phyloP scores from a whole-genome alignment of 441 rosid species.

The Melastoma candidum region DNA sequence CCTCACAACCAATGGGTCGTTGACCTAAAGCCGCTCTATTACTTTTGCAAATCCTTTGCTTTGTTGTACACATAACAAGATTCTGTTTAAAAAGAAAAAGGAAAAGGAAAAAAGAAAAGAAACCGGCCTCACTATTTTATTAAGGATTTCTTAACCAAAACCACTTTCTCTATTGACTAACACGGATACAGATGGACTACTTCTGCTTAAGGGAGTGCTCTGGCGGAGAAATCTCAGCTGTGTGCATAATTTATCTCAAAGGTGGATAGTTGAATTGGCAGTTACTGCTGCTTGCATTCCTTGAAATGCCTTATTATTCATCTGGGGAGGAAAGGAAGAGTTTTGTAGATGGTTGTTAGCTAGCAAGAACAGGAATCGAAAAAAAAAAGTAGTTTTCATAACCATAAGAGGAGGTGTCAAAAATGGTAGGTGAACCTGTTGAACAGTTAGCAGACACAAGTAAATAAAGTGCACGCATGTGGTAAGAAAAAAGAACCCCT shows the following conservation, averaged over 20 bases:
- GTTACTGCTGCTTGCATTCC: neutral
- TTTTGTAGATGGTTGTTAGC: conserved; percentile 4
- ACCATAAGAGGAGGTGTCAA: too few species aligned
- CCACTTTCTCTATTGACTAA: conserved; percentile 6
- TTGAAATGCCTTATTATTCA: neutral
- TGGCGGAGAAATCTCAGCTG: conserved; percentile 11
- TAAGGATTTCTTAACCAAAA: conserved; percentile 1
- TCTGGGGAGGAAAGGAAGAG: conserved; percentile 1
- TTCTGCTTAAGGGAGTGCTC: conserved; percentile 10
- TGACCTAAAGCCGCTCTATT: too few species aligned
- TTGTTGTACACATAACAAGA: neutral
- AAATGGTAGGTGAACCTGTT: conserved; percentile 15
- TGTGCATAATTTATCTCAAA: neutral
- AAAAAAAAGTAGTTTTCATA: neutral
- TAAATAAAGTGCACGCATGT: conserved; percentile 1
- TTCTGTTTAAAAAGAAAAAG: neutral
- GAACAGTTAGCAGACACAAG: conserved; percentile 12
- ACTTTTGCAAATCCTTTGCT: too few species aligned
- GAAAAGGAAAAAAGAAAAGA: neutral
- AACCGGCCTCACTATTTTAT: conserved; percentile 1
- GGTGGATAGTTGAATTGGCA: neutral
- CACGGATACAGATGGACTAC: conserved; percentile 12
- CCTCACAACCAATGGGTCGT: too few species aligned
- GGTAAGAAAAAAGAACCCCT: neutral
- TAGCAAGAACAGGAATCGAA: conserved; percentile 5